phyloP scores from a whole-genome alignment of 371 early-diverging fungal genomes.

The Rhizopus delemar region DNA sequence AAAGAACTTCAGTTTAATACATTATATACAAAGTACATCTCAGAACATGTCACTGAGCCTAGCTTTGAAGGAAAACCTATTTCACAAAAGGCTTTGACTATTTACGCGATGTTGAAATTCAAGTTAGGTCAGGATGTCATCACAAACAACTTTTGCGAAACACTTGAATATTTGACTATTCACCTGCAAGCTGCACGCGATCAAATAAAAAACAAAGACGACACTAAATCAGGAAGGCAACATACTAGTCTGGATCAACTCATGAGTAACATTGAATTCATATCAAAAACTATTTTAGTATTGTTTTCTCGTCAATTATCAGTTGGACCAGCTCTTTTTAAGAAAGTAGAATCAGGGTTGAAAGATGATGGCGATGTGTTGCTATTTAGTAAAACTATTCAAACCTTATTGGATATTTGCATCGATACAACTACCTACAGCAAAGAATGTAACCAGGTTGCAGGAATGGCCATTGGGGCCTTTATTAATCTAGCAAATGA shows the following conservation, averaged over 20 bases:
- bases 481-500: constrained; percentile 36
- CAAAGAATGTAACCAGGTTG: constrained; percentile 52
- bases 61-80: constrained; percentile 26
- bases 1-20: constrained; percentile 11
- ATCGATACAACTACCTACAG: constrained; percentile 31
- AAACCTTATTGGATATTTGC: constrained; percentile 34
- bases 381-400: constrained; percentile 20
- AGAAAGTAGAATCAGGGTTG: constrained; percentile 7
- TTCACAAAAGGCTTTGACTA: constrained; percentile 42
- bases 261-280: constrained; percentile 44
- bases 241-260: constrained; percentile 22
- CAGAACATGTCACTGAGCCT: background rate
- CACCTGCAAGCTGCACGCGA: constrained; percentile 16
- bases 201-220: constrained; percentile 7
- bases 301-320: constrained; percentile 37
- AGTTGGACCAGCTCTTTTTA: constrained; percentile 18
- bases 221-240: background rate
- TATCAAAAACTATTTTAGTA: constrained; percentile 41
- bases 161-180: constrained; percentile 25
- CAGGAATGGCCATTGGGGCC: constrained; percentile 52
- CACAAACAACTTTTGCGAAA: constrained; percentile 14
- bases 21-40: constrained; percentile 26
- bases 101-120: constrained; percentile 45
- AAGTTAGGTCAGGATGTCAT: constrained; percentile 34
- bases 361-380: constrained; percentile 19